phyloP scores from a whole-genome alignment of 208 protist genomes.

The Spongospora subterranea region DNA sequence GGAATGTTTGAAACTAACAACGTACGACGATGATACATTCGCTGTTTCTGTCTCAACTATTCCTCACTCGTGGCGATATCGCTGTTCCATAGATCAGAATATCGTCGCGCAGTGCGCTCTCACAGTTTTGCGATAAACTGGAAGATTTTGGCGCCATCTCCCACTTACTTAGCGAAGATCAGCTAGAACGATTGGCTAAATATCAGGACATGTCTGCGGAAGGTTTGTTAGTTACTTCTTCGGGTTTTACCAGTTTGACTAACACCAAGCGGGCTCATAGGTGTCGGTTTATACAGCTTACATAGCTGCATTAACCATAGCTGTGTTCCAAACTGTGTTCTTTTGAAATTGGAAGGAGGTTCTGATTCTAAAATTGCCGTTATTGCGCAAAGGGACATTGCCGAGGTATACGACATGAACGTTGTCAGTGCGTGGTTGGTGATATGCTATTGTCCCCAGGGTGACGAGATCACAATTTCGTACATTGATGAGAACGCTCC shows the following conservation, averaged over 20 bases:
- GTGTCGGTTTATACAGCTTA: slow-evolving; percentile 47
- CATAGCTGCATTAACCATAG: slow-evolving; percentile 46
- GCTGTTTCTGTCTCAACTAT: neutral
- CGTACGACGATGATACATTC: neutral
- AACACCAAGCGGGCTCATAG: neutral
- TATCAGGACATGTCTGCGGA: slow-evolving; percentile 31
- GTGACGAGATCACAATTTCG: slow-evolving; percentile 53
- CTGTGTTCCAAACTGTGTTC: slow-evolving; percentile 13
- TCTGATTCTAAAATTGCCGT: neutral
- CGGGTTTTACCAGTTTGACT: neutral
- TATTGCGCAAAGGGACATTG: neutral
- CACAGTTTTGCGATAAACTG: neutral
- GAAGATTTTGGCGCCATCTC: neutral
- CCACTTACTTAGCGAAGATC: neutral
- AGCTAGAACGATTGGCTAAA: neutral
- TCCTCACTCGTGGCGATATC: neutral
- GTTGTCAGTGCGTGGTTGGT: too few species aligned
- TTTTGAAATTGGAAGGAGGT: slow-evolving; percentile 23
- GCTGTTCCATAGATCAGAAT: slow-evolving; percentile 5
- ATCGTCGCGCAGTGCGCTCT: neutral
- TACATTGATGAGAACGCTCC: slow-evolving; percentile 17
- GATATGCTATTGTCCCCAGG: neutral
- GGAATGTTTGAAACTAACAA: slow-evolving; percentile 51
- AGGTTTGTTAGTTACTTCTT: neutral
- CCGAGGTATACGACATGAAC: neutral